Conservation (phyloP, 2,329 filamentous ascomycete species). For the Fusarium marasasianum region DNA sequence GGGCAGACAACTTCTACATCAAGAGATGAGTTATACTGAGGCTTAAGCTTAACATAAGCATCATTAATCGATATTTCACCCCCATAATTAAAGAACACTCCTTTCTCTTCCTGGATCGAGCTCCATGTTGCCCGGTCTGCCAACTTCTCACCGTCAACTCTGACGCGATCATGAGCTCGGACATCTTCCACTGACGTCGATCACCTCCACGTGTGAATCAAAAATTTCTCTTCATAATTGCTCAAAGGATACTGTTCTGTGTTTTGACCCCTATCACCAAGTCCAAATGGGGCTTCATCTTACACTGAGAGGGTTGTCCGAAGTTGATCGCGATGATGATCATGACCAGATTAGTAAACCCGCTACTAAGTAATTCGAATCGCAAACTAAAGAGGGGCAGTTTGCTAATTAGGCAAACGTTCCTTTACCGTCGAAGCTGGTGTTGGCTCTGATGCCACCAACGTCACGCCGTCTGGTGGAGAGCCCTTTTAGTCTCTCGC, state of each 20-base stretch:
- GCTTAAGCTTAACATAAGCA: not conserved
- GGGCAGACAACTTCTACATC: not conserved
- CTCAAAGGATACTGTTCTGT: not conserved
- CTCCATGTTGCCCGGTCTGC: not conserved
- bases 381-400: not conserved
- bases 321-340: constrained; percentile 3
- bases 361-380: not conserved
- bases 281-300: not conserved
- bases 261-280: not conserved
- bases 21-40: not conserved
- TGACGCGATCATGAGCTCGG: not conserved
- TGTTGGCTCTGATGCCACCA: constrained; percentile 2
- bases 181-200: not conserved
- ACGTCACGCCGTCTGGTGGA: not conserved
- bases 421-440: not conserved
- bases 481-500: not conserved
- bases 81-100: not conserved
- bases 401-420: not conserved
- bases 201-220: not conserved
- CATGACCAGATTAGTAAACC: not conserved
- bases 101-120: not conserved
- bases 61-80: not conserved
- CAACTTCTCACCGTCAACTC: not conserved
- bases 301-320: not conserved
- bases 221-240: not conserved